phyloP scores from a whole-genome alignment of 2,329 filamentous ascomycete genomes.

The Ophiocordyceps unilateralis region DNA sequence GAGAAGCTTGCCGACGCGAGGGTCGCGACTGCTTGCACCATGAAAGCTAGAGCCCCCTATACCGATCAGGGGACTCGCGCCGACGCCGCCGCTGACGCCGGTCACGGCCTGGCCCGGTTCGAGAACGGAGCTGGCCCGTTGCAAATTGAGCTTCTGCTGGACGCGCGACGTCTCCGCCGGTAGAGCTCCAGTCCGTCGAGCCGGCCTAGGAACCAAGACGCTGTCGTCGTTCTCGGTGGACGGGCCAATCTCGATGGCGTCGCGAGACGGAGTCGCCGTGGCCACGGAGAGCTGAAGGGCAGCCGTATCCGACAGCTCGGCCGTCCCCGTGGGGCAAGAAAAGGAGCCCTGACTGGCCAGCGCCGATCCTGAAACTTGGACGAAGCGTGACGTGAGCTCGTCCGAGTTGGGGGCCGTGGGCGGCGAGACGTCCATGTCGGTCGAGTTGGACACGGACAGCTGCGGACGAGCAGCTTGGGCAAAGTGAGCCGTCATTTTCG shows the following conservation, averaged over 20 bases:
- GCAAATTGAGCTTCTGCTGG: slow-evolving; percentile 60
- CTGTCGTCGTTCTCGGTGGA: slow-evolving; percentile 21
- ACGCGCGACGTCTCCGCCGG: slow-evolving; percentile 45
- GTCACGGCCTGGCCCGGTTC: slow-evolving; percentile 37
- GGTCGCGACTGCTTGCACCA: slow-evolving; percentile 33
- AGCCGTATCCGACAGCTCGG: slow-evolving; percentile 14
- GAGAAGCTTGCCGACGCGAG: slow-evolving; percentile 45
- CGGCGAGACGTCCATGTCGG: slow-evolving; percentile 11
- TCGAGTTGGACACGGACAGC: slow-evolving; percentile 15
- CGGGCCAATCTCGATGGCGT: slow-evolving; percentile 8
- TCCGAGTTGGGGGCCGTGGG: slow-evolving; percentile 20
- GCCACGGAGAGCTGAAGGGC: slow-evolving; percentile 24
- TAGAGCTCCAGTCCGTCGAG: slow-evolving; percentile 19
- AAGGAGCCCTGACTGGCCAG: slow-evolving; percentile 34
- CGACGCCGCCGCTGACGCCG: slow-evolving; percentile 19
- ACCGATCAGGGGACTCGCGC: slow-evolving; percentile 29
- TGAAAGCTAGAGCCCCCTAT: slow-evolving; percentile 39
- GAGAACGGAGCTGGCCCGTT: slow-evolving; percentile 55
- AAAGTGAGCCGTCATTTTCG: slow-evolving; percentile 45
- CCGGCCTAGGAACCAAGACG: slow-evolving; percentile 27
- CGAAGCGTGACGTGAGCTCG: slow-evolving; percentile 42
- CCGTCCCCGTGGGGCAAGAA: slow-evolving; percentile 18
- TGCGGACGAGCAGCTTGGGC: slow-evolving; percentile 21
- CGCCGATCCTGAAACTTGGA: slow-evolving; percentile 31
- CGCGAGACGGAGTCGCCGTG: slow-evolving; percentile 13